phyloP scores from a whole-genome alignment of 2,329 filamentous ascomycete species.

The Stromatinia cepivora region DNA sequence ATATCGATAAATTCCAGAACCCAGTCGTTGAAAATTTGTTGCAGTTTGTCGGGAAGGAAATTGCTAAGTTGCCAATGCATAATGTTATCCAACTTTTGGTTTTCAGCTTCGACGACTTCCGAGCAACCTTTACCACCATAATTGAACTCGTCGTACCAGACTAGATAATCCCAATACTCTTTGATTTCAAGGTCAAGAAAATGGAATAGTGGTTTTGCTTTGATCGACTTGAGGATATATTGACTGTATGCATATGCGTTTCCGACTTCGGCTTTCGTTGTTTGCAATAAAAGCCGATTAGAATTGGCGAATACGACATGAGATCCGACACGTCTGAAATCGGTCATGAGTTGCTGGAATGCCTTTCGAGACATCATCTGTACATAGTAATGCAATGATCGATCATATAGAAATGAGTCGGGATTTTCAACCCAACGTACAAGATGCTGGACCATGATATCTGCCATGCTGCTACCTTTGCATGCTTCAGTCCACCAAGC shows the following conservation, averaged over 20 bases:
- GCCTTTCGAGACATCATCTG: slow-evolving; percentile 99
- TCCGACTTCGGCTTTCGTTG: slow-evolving; percentile 92
- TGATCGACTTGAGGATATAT: slow-evolving; percentile 97
- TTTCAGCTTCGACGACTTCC: slow-evolving; percentile 72
- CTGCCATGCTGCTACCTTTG: slow-evolving; percentile 87
- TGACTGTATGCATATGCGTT: slow-evolving; percentile 97
- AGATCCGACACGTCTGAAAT: slow-evolving; percentile 92
- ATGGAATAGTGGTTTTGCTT: slow-evolving; percentile 91
- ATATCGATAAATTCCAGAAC: slow-evolving; percentile 91
- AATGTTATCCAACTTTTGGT: slow-evolving; percentile 81
- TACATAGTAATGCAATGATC: slow-evolving; percentile 92
- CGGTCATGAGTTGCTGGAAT: slow-evolving; percentile 93
- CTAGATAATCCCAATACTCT: slow-evolving; percentile 98
- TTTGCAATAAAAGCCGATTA: slow-evolving; percentile 87
- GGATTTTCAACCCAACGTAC: slow-evolving; percentile 96
- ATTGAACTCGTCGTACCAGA: slow-evolving; percentile 99
- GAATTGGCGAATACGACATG: slow-evolving; percentile 94
- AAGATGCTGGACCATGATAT: slow-evolving; percentile 95
- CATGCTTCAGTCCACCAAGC: slow-evolving; percentile 97
- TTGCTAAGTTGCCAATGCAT: slow-evolving; percentile 99
- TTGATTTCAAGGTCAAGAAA: slow-evolving; percentile 97
- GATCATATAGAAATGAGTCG: slow-evolving; percentile 92
- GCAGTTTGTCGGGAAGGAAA: slow-evolving; percentile 78
- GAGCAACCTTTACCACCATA: slow-evolving; percentile 92
- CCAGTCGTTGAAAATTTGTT: slow-evolving; percentile 87